A percentile compares a stretch with the other conserved stretches of the same genome.
Conservation (phyloP, 176 grass and related monocot genomes). For the Poa pratensis region DNA sequence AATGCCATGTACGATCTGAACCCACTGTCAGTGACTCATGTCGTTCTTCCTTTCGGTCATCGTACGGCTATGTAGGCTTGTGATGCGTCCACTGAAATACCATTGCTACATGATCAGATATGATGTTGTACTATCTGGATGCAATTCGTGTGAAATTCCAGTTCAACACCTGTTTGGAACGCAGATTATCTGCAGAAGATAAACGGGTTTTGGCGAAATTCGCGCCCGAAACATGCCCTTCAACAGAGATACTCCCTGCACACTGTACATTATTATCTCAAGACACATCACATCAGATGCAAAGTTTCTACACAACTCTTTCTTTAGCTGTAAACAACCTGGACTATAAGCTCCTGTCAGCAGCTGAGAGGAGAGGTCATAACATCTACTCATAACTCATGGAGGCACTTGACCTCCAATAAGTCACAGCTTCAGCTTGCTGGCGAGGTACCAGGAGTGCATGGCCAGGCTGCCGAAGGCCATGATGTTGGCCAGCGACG, state of each 20-base stretch:
- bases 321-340: not conserved
- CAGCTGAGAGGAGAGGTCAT: not conserved
- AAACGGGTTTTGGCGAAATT: not conserved
- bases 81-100: no score
- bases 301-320: not conserved
- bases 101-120: no score
- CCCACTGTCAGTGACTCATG: no score
- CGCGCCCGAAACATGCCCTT: not conserved
- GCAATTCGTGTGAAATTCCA: not conserved
- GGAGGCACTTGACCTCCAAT: not conserved
- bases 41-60: no score
- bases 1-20: no score
- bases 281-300: not conserved
- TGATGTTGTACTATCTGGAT: not conserved
- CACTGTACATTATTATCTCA: constrained; percentile 25
- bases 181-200: not conserved
- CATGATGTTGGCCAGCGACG: constrained; percentile 76
- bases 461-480: constrained; percentile 84
- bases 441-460: constrained; percentile 81
- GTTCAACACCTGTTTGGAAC: not conserved
- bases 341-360: not conserved
- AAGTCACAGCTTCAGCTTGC: constrained; percentile 73
- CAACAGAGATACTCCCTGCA: not conserved
- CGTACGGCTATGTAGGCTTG: no score
- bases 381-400: not conserved